phyloP scores from a whole-genome alignment of 139 green algal species.

The Dunaliella primolecta region DNA sequence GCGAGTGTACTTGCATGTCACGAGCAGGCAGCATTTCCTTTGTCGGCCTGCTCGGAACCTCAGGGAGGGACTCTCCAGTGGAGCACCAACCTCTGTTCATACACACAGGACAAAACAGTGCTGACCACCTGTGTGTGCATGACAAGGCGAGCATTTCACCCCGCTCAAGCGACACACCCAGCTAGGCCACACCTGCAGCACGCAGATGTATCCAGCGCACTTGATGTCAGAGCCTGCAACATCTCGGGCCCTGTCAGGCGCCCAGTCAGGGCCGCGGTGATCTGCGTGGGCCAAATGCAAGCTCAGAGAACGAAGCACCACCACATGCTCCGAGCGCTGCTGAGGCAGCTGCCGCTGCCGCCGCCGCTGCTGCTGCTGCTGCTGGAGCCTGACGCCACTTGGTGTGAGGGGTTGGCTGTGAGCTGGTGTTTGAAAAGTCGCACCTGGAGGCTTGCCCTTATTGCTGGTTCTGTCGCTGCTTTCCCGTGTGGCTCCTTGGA shows the following conservation, averaged over 20 bases:
- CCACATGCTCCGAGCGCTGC: constrained; percentile 24
- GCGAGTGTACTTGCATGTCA: too few relatives aligned
- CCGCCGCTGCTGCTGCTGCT: constrained; percentile 11
- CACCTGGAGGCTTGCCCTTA: not conserved
- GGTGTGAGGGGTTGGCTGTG: too few relatives aligned
- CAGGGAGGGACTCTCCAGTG: too few relatives aligned
- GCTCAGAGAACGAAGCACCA: constrained; percentile 44
- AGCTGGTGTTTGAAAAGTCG: too few relatives aligned
- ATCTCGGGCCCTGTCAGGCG: not conserved
- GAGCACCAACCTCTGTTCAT: too few relatives aligned
- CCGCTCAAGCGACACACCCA: too few relatives aligned
- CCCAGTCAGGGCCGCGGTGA: constrained; percentile 21
- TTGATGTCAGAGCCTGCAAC: constrained; percentile 22
- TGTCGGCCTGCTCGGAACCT: too few relatives aligned
- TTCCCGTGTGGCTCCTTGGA: not conserved
- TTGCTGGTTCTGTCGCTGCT: not conserved
- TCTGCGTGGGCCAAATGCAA: constrained; percentile 48
- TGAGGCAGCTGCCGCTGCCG: not conserved
- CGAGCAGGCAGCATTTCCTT: too few relatives aligned
- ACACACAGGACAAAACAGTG: too few relatives aligned
- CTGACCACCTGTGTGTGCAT: too few relatives aligned
- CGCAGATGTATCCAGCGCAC: constrained; percentile 38
- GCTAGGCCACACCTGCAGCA: constrained; percentile 28
- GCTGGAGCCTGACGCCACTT: too few relatives aligned
- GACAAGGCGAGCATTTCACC: too few relatives aligned